These are phyloP conservation scores for Millerago galiae DNA, from an alignment of 805 yeast species.

Conservation along the genomic window DNA sequence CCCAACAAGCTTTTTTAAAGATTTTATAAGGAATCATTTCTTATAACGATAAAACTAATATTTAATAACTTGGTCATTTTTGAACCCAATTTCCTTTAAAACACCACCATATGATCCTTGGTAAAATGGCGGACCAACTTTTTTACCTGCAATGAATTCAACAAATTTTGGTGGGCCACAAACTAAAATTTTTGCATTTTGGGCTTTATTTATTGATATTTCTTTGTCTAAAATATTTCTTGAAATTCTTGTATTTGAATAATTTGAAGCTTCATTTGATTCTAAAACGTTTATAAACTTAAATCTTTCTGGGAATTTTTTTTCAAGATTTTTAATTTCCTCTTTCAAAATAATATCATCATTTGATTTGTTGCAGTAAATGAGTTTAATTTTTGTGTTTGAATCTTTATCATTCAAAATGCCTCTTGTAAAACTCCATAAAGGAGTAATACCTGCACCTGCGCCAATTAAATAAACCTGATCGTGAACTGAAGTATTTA, in stretches of 20 bases:
- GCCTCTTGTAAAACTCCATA: neutral
- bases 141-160: neutral
- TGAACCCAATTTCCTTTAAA: neutral
- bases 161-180: constrained; percentile 2
- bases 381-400: neutral
- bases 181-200: neutral
- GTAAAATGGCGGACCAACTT: constrained; percentile 1
- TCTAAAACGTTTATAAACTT: neutral
- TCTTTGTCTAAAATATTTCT: neutral
- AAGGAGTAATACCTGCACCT: constrained; percentile 2
- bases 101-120: constrained; percentile 1
- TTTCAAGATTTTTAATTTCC: neutral
- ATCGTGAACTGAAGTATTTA: neutral
- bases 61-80: neutral
- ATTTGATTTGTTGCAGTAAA: neutral
- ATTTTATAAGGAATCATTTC: neutral
- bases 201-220: neutral
- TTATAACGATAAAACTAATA: neutral
- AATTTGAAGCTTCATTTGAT: neutral
- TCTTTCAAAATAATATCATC: neutral
- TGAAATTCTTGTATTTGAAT: neutral
- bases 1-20: neutral
- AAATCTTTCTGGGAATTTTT: neutral
- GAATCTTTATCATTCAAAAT: neutral
- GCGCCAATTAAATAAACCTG: constrained; percentile 1